phyloP scores from a whole-genome alignment of 345 rosid genomes.

The Rhodamnia argentea region DNA sequence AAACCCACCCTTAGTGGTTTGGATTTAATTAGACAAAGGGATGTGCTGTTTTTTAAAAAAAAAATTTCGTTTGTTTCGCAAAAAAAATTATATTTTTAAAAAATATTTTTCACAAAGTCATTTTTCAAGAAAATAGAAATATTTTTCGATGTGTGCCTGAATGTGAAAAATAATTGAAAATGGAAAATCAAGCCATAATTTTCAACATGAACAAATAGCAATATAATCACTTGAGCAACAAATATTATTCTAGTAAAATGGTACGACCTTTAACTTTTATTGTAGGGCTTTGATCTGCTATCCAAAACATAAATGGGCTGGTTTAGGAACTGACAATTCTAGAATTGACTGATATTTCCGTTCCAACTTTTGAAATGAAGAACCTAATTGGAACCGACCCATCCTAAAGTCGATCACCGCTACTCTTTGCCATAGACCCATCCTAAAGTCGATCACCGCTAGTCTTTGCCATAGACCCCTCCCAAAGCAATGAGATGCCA shows the following conservation, averaged over 20 bases:
- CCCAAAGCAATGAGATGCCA: neutral
- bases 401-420: neutral
- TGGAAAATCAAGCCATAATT: neutral
- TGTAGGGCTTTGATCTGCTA: neutral
- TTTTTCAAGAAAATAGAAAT: too few relatives aligned
- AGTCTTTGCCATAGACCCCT: neutral
- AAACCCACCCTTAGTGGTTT: too few relatives aligned
- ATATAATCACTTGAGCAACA: neutral
- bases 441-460: too few relatives aligned
- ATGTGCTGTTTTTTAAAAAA: too few relatives aligned
- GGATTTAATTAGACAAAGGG: neutral
- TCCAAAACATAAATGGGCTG: neutral
- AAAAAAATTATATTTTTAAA: too few relatives aligned
- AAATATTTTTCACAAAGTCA: too few relatives aligned
- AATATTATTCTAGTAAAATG: neutral
- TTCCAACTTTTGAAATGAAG: neutral
- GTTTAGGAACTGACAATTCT: neutral
- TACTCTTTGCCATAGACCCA: too few relatives aligned
- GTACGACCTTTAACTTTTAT: neutral
- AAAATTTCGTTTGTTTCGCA: too few relatives aligned
- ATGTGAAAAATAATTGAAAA: too few relatives aligned
- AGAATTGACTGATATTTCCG: too few relatives aligned
- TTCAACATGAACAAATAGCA: neutral
- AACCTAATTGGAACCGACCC: neutral
- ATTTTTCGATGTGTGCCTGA: too few relatives aligned